A percentile compares a stretch with the other conserved stretches of the same genome.
These are phyloP conservation scores for Dryas alaskensis DNA, from an alignment of 306 rosid genomes.

Conservation along the genomic window DNA sequence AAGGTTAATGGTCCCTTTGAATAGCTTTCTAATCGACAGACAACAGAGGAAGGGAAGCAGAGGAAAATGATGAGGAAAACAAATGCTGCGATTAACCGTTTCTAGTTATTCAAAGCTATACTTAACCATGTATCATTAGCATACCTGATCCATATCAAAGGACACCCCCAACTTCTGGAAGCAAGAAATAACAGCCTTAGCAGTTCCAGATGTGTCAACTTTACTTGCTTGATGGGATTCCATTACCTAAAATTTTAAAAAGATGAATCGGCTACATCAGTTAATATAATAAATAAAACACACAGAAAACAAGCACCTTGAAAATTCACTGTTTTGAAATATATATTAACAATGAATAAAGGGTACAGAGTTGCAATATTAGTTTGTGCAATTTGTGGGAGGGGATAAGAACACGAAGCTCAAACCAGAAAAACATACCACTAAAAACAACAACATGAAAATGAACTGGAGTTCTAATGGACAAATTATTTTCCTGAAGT, in stretches of 20 bases:
- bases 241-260: slow-evolving; percentile 59
- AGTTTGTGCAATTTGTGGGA: slow-evolving; percentile 1
- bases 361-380: not conserved
- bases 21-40: not conserved
- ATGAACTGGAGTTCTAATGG: not conserved
- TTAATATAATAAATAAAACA: slow-evolving; percentile 16
- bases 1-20: not conserved
- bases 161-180: slow-evolving; percentile 76
- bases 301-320: slow-evolving; percentile 1
- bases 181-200: slow-evolving; percentile 88
- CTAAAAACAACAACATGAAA: not conserved
- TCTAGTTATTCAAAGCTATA: slow-evolving; percentile 4
- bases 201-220: slow-evolving; percentile 91
- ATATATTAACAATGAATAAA: not conserved
- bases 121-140: slow-evolving; percentile 22
- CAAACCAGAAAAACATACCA: not conserved
- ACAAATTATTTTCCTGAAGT: not conserved
- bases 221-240: slow-evolving; percentile 96
- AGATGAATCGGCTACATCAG: slow-evolving; percentile 31
- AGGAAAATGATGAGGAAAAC: not conserved
- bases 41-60: not conserved
- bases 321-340: not conserved
- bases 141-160: slow-evolving; percentile 70
- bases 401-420: not conserved
- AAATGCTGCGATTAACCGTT: not conserved